Evolutionary conservation across 345 rosid species (phyloP), one percentile per base, ranked within the genome.

Genomic region (Passiflora organensis): DNA sequence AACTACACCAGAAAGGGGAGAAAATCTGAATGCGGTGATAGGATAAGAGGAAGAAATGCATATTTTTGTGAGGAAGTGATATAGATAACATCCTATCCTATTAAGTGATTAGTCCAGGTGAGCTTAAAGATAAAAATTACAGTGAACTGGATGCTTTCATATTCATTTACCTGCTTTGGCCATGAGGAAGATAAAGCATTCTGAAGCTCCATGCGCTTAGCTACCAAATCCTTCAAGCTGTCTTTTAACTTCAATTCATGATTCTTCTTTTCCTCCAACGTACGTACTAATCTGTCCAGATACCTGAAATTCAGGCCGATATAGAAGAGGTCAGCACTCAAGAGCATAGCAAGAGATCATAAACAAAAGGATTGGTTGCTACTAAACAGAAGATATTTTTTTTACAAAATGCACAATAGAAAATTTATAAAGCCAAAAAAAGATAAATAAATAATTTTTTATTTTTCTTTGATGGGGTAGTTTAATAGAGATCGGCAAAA

Each of bases 171-270:
- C 76, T 86, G 96, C 80, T 88, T 91, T 41, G 98, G 98, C 98
- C 98, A 88, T 55, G 76, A 84, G 20, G 98, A 88, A 60, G 82
- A 81, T 34, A 86, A 63, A 42, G 95, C 86, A 74, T 91, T 91
- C 64, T 82, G 90, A 60, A 91, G 94, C 75, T 88, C 91, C 96
- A 89, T 81, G 47, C 86, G 93, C 76, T 67, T 93, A 53, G 80
- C 71, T 66, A 78, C 83, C 55, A 89, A 62, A 44, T 86, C 94
- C 76, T 84, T 89, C 75, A 88, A 72, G 32, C 94, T 87, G 38
- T 86, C 95, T 66, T 72, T 86, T 46, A 89, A 66, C 76, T 81
- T 93, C 66, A 75, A 72, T 68, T 84, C 96, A 17, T 83, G 95
- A 63, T 89, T 76, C 67, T 82, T 86, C 72, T 88, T 93, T 66